Evolutionary conservation across 2,329 filamentous ascomycete genomes (phyloP).

Genomic region (Xylariaceae sp.): DNA sequence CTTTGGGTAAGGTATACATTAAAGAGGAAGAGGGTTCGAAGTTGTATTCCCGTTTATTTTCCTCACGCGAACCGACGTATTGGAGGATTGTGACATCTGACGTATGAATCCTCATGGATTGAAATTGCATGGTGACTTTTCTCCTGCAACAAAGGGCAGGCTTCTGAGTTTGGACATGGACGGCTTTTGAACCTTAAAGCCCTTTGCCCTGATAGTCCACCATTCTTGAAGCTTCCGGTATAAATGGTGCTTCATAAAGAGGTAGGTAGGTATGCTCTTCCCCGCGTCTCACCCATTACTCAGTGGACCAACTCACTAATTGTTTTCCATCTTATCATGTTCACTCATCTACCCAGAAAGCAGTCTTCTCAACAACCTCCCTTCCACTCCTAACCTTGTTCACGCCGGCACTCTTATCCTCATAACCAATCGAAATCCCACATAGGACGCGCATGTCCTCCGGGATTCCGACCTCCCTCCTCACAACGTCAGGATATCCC

Average conservation of each 20-base stretch:
- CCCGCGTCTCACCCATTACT: neutral
- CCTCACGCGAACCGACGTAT: too few species aligned
- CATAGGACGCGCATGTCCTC: constrained; percentile 13
- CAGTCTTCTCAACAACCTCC: constrained; percentile 8
- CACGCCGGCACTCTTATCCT: constrained; percentile 9
- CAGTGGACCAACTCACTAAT: neutral
- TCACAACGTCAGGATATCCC: constrained; percentile 14
- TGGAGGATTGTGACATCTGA: too few species aligned
- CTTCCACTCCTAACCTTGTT: constrained; percentile 6
- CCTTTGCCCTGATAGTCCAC: too few species aligned
- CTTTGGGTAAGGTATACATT: too few species aligned
- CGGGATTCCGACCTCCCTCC: constrained; percentile 8
- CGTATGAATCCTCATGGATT: too few species aligned
- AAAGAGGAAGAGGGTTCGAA: too few species aligned
- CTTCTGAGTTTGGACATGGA: neutral
- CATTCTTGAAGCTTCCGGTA: too few species aligned
- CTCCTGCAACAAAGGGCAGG: neutral
- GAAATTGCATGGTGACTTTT: too few species aligned
- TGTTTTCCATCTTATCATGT: neutral
- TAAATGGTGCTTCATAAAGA: neutral
- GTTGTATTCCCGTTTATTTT: too few species aligned
- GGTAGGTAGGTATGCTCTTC: neutral
- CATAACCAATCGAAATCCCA: constrained; percentile 16
- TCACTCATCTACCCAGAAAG: constrained; percentile 12
- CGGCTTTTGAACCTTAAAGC: neutral